Percentiles rank a stretch among this genome's conserved stretches.
These are phyloP conservation scores for Hypoxylon fragiforme DNA, from an alignment of 495 filamentous ascomycete species.

Conservation along the genomic window DNA sequence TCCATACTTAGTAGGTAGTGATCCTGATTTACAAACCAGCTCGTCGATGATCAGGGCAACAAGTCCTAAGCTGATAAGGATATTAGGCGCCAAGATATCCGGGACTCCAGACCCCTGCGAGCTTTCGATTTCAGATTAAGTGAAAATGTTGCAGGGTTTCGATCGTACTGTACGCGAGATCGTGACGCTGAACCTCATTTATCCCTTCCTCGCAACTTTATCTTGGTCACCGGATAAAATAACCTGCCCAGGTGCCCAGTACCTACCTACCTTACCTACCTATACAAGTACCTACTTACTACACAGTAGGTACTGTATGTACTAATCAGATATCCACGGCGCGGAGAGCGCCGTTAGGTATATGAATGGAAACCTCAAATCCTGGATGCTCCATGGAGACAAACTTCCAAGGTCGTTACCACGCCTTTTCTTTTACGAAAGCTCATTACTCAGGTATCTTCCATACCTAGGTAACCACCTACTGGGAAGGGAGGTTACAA, in stretches of 20 bases:
- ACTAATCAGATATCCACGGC: constrained; percentile 16
- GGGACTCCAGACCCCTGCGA: constrained; percentile 25
- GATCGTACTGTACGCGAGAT: constrained; percentile 22
- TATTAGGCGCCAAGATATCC: constrained; percentile 19
- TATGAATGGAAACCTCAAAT: neutral
- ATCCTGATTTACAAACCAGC: constrained; percentile 26
- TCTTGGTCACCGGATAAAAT: constrained; percentile 31
- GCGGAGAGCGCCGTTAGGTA: neutral
- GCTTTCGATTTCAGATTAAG: constrained; percentile 17
- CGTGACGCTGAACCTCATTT: neutral
- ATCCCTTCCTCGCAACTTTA: too few species aligned
- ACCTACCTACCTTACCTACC: too few species aligned
- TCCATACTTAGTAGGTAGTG: too few species aligned
- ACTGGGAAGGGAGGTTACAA: constrained; percentile 14
- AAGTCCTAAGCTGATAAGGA: constrained; percentile 25
- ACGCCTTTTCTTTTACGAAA: too few species aligned
- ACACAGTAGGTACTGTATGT: too few species aligned
- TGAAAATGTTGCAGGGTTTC: constrained; percentile 4
- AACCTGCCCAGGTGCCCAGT: too few species aligned
- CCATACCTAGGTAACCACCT: too few species aligned
- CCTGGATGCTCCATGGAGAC: too few species aligned
- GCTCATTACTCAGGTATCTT: too few species aligned
- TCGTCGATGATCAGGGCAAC: constrained; percentile 24
- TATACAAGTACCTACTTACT: too few species aligned
- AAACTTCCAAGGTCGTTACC: too few species aligned